phyloP scores from a whole-genome alignment of 2,329 filamentous ascomycete species.

The Thielaviopsis populi region DNA sequence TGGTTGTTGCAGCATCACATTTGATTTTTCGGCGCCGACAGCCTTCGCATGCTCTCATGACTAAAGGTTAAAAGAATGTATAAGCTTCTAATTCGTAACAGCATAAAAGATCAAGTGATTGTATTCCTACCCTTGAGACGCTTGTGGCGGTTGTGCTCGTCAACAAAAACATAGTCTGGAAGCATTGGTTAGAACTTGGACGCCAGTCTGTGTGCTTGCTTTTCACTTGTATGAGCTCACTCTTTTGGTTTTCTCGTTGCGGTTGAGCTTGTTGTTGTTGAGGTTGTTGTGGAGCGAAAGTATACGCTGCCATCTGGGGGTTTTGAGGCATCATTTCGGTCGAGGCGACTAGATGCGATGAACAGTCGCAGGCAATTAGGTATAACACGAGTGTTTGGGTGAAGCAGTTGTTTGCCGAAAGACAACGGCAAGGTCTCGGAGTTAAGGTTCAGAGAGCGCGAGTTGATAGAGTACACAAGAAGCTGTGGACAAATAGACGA shows the following conservation, averaged over 20 bases:
- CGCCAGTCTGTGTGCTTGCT: neutral
- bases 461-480: too few species aligned
- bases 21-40: conserved; percentile 94
- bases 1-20: conserved; percentile 91
- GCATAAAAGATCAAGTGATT: neutral
- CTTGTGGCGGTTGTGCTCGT: conserved; percentile 97
- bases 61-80: conserved; percentile 30
- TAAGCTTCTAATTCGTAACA: neutral
- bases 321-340: conserved; percentile 52
- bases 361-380: neutral
- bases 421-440: neutral
- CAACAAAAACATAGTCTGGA: conserved; percentile 94
- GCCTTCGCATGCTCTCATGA: conserved; percentile 94
- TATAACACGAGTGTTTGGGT: neutral
- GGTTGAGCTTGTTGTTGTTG: conserved; percentile 30
- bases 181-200: conserved; percentile 22
- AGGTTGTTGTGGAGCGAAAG: conserved; percentile 50
- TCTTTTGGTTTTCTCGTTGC: conserved; percentile 15
- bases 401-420: neutral
- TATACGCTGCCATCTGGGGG: conserved; percentile 58
- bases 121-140: conserved; percentile 63
- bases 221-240: conserved; percentile 5
- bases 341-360: conserved; percentile 19
- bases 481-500: neutral
- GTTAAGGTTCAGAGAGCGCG: neutral